Evolutionary conservation across 2,329 filamentous ascomycete genomes (phyloP), one percentile per base, ranked within the genome.

Genomic region (Coniochaeta ligniaria): DNA sequence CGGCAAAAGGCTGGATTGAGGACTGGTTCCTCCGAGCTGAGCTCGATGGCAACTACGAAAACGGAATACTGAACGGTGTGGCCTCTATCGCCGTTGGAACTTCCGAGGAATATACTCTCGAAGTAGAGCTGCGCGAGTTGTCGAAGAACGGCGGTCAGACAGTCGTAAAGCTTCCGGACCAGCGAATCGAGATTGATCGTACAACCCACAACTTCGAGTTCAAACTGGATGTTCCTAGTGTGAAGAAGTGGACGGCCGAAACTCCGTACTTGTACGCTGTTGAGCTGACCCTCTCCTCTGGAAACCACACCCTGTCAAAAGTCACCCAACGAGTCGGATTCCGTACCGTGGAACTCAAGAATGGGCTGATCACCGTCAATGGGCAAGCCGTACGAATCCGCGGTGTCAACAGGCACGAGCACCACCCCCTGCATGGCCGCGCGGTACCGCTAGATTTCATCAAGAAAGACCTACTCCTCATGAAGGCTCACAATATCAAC

Each of bases 401-500:
- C 31, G 88, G 87, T 17, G 83, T 85, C 17, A 90, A 90, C 69
- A 76, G 87, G 17, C 88, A 91, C 66, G 88, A 91, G 61, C 87
- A 91, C 66, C 87, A 91, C 66, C 85, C 86, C 0, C 73, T 74
- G 26, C 80, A 80, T 31, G 87, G 87, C 3, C 83, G 87, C 0
- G 80, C 86, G 0, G 85, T 90, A 0, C 85, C 86, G 0, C 71
- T 83, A 7, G 82, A 86, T 1, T 88, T 82, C 60, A 81, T 89
- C 67, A 80, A 80, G 63, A 72, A 76, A 16, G 88, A 91, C 64
- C 75, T 91, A 1, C 66, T 86, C 2, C 74, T 85, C 3, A 91
- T 91, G 87, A 91, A 91, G 71, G 76, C 73, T 7, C 81, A 89
- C 75, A 90, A 90, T 66, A 80, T 91, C 73, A 91, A 91, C 64